These are phyloP conservation scores for Amesomyces nigricolor DNA, from an alignment of 2,329 filamentous ascomycete genomes.

Conservation along the genomic window DNA sequence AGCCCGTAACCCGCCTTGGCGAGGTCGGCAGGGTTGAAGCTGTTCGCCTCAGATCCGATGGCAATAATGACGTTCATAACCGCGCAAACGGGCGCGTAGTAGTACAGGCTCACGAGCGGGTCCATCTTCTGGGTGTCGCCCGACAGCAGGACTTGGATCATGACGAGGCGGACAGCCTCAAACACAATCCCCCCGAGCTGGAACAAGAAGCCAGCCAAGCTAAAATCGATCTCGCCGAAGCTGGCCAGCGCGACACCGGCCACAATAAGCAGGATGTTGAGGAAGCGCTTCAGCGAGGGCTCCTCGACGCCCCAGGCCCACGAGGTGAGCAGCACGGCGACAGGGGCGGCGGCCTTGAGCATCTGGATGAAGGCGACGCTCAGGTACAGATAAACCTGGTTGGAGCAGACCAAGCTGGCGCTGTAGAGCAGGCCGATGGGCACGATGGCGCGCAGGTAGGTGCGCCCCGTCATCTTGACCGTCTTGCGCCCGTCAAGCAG, in stretches of 20 bases:
- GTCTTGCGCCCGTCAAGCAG: conserved; percentile 88
- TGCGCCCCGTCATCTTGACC: conserved; percentile 88
- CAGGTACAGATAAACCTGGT: conserved; percentile 88
- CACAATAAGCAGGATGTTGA: conserved; percentile 49
- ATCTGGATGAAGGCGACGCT: conserved; percentile 97
- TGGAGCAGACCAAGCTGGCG: conserved; percentile 87
- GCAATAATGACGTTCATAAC: conserved; percentile 71
- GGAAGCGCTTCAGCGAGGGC: conserved; percentile 40
- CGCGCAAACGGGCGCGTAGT: conserved; percentile 81
- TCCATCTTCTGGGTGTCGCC: conserved; percentile 79
- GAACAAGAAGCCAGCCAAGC: conserved; percentile 58
- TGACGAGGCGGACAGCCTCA: conserved; percentile 74
- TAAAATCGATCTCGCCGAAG: conserved; percentile 63
- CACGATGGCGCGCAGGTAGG: conserved; percentile 86
- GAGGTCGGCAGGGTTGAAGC: conserved; percentile 61
- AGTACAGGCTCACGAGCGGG: conserved; percentile 80
- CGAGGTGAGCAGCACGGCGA: conserved; percentile 60
- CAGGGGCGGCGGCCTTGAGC: conserved; percentile 74
- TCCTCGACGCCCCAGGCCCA: conserved; percentile 53
- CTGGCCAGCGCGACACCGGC: conserved; percentile 48
- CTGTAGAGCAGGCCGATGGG: conserved; percentile 93
- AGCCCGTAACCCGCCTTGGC: conserved; percentile 58
- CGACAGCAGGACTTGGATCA: conserved; percentile 78
- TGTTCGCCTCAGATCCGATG: conserved; percentile 61
- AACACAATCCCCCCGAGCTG: conserved; percentile 73